Evolutionary conservation across 768 basidiomycete genomes (phyloP), one percentile per base, ranked within the genome.

Genomic region (Udeniomyces megalosporus): DNA sequence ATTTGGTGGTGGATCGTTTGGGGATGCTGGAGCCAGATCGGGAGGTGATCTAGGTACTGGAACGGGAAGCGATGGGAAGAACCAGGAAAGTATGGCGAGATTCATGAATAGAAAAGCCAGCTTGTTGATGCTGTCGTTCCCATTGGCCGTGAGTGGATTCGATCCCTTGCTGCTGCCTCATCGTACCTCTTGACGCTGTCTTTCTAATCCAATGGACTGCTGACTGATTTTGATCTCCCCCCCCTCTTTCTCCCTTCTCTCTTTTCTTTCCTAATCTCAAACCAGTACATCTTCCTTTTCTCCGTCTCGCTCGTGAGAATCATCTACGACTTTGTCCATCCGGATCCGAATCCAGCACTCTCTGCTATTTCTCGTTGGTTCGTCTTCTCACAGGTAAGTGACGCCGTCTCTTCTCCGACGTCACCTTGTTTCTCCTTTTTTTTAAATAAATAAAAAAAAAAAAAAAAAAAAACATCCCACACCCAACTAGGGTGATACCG

Each of bases 41-140:
- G 29, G 29, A 15, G 35, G 58, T 12, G 28, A 45, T 10, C 45
- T 17, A n/a, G 63, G 45, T 4, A 44, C 58, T 15, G 53, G 51
- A n/a, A 55, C 44, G 3, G 58, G 63, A 12, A 55, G 53, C 28
- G 63, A 60, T 20, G 52, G 58, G 20, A 38, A 48, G 1, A 45
- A 53, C 12, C 52, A 54, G n/a, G 74, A 74, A 58, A 70, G 68
- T 17, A 74, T 71, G 68, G 64, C 71, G 28, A 66, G 64, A 17
- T 74, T 73, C 67, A 67, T 74, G 62, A 74, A 74, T 65, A 50
- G 74, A 34, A 74, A 74, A 62, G 73, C 73, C 20, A 68, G 71
- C 1, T 58, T 74, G 50, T 67, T 74, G 60, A 74, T 74, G 73
- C 65, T 74, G 62, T 73, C 71, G 64, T 74, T 74, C 57, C 73